Percentiles rank a stretch among this genome's conserved stretches.
Evolutionary conservation across 495 filamentous ascomycete species (phyloP).

Genomic region (Geoglossum glabrum): DNA sequence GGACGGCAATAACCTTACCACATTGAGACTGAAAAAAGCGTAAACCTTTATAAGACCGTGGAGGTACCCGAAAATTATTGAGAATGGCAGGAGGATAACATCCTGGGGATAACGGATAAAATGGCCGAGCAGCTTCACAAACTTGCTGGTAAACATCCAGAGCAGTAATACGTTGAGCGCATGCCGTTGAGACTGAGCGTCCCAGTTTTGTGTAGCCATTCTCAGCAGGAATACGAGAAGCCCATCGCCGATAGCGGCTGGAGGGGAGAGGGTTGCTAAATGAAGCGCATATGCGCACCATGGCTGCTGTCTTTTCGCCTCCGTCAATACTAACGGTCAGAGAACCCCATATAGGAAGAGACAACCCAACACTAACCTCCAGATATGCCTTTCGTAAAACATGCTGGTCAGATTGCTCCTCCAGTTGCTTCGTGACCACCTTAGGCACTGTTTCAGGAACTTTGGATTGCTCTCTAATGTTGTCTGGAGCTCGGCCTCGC

Average conservation of each 20-base stretch:
- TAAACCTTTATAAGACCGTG: constrained; percentile 63
- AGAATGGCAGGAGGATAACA: constrained; percentile 44
- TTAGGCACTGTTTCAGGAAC: constrained; percentile 57
- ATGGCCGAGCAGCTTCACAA: constrained; percentile 57
- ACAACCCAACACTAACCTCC: constrained; percentile 33
- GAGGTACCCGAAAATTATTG: constrained; percentile 58
- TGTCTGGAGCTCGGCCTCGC: constrained; percentile 52
- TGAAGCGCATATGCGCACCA: constrained; percentile 65
- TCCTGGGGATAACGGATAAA: constrained; percentile 52
- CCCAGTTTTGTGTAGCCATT: constrained; percentile 28
- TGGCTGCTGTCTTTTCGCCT: constrained; percentile 35
- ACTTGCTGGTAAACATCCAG: constrained; percentile 55
- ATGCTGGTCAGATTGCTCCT: constrained; percentile 60
- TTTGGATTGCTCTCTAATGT: constrained; percentile 52
- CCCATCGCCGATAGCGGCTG: constrained; percentile 43
- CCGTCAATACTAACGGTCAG: background rate
- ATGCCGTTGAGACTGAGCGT: constrained; percentile 19
- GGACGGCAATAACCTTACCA: constrained; percentile 27
- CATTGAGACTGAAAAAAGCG: constrained; percentile 46
- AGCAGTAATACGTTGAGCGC: constrained; percentile 30
- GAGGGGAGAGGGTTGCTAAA: constrained; percentile 50
- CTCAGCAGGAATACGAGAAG: constrained; percentile 34
- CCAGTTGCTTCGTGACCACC: constrained; percentile 71
- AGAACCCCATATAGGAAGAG: background rate
- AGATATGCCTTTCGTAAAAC: constrained; percentile 46